Conservation (phyloP, 2,329 filamentous ascomycete species). For the Cladophialophora yegresii region DNA sequence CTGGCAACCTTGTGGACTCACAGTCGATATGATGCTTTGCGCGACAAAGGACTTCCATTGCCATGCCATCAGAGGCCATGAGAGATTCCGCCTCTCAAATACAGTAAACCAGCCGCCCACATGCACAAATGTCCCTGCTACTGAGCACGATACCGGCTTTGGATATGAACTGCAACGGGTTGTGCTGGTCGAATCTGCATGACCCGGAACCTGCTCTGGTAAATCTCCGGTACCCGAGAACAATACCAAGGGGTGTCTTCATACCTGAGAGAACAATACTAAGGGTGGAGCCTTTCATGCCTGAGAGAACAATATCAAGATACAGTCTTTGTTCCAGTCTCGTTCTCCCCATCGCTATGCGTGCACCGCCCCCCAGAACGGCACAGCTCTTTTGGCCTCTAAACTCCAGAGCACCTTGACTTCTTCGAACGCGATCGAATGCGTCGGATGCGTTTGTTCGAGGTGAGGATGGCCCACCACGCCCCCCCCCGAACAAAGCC, state of each 20-base stretch:
- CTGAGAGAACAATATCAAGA: neutral
- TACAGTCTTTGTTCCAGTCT: neutral
- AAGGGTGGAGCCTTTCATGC: neutral
- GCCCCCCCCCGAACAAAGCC: constrained; percentile 3
- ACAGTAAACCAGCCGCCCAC: neutral
- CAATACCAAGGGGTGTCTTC: constrained; percentile 11
- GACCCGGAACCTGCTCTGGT: neutral
- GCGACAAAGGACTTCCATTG: neutral
- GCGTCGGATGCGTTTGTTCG: constrained; percentile 9
- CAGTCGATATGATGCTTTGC: neutral
- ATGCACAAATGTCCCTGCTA: neutral
- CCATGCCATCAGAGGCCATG: neutral
- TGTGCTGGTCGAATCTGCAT: neutral
- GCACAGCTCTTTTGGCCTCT: neutral
- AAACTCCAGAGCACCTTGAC: neutral
- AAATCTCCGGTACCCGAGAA: constrained; percentile 1
- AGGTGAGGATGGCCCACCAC: neutral
- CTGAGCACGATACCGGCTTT: neutral
- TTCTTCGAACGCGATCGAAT: constrained; percentile 10
- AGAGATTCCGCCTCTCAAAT: neutral
- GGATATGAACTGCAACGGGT: neutral
- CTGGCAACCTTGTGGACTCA: neutral
- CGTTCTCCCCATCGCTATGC: neutral
- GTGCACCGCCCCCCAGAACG: neutral
- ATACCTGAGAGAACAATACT: neutral